phyloP scores from a whole-genome alignment of 2,329 filamentous ascomycete species.

The Fusarium abutilonis region DNA sequence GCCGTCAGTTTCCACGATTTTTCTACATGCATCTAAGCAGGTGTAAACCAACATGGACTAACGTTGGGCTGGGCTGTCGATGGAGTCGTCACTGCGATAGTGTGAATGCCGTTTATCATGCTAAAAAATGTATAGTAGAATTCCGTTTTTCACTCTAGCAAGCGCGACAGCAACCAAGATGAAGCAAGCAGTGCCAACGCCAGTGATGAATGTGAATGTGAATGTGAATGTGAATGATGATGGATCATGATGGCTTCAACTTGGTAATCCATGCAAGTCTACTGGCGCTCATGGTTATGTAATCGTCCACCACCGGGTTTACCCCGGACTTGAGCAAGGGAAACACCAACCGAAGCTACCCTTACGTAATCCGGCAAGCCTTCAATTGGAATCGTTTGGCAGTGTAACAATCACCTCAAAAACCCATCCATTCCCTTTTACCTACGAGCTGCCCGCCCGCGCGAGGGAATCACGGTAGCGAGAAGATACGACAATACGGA shows the following conservation, averaged over 20 bases:
- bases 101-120: neutral
- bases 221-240: neutral
- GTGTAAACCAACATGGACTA: neutral
- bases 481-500: constrained; percentile 15
- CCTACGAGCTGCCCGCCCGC: constrained; percentile 21
- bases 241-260: constrained; percentile 26
- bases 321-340: constrained; percentile 1
- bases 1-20: neutral
- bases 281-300: constrained; percentile 30
- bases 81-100: constrained; percentile 9
- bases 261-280: constrained; percentile 30
- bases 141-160: neutral
- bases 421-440: constrained; percentile 1
- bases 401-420: constrained; percentile 46
- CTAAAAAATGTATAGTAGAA: neutral
- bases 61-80: no score
- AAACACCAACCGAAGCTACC: neutral
- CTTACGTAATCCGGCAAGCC: constrained; percentile 42
- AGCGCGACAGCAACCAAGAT: neutral
- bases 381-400: constrained; percentile 28
- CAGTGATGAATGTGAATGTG: neutral
- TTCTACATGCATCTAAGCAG: neutral
- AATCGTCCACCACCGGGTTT: constrained; percentile 9
- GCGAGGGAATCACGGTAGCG: constrained; percentile 25
- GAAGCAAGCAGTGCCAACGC: neutral